Percentiles rank a stretch among this genome's conserved stretches.
phyloP scores from a whole-genome alignment of 225 moss, liverwort and hornwort genomes.

The Lunularia cruciata region DNA sequence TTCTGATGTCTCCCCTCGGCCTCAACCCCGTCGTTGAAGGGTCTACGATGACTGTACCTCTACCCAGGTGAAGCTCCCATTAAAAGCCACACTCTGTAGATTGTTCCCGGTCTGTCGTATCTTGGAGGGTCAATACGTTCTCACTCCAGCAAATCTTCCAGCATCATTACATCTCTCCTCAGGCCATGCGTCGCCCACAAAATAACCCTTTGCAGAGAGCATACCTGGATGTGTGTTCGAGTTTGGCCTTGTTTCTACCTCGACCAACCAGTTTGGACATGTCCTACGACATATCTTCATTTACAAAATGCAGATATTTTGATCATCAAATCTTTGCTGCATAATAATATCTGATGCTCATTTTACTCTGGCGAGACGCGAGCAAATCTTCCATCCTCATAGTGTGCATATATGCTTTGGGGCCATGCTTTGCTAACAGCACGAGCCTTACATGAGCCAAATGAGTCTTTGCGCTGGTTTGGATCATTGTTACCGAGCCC shows the following conservation, averaged over 20 bases:
- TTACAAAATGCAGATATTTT: no score
- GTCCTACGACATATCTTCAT: no score
- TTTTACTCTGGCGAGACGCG: not conserved
- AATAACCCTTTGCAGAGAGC: not conserved
- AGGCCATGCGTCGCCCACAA: conserved; percentile 32
- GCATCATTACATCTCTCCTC: conserved; percentile 15
- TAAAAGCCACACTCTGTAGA: conserved; percentile 31
- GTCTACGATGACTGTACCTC: conserved; percentile 59
- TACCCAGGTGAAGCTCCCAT: conserved; percentile 63
- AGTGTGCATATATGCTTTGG: not conserved
- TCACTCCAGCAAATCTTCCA: conserved; percentile 27
- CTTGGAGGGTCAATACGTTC: no score
- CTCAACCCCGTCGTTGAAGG: conserved; percentile 71
- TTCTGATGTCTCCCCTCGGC: conserved; percentile 72
- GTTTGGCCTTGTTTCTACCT: no score
- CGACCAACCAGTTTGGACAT: no score
- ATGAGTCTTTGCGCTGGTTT: not conserved
- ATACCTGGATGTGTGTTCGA: no score
- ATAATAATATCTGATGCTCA: no score
- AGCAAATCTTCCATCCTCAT: conserved; percentile 37
- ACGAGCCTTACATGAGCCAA: not conserved
- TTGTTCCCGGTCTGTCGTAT: not conserved
- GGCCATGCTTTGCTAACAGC: conserved; percentile 32
- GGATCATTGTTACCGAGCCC: not conserved
- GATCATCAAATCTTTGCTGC: no score